These are phyloP conservation scores for Lachancea thermotolerans DNA, from an alignment of 805 yeast species.

Conservation along the genomic window DNA sequence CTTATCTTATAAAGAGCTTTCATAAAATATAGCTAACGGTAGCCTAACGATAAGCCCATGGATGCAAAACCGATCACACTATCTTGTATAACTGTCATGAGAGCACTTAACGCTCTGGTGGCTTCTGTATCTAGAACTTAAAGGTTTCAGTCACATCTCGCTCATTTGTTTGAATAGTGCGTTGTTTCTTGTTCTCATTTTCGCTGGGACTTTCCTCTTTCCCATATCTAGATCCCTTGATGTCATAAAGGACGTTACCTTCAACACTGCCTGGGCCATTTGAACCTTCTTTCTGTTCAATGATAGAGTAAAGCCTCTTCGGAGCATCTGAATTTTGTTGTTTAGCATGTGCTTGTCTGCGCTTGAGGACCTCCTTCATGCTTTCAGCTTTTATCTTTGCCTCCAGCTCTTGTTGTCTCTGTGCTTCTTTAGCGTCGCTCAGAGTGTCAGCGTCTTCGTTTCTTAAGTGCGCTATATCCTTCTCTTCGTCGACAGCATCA, in stretches of 20 bases:
- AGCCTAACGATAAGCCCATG: too few relatives aligned
- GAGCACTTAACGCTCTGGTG: too few relatives aligned
- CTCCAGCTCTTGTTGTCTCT: not conserved
- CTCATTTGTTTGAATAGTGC: not conserved
- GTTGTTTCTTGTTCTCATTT: not conserved
- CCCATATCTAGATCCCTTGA: not conserved
- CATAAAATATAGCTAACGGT: too few relatives aligned
- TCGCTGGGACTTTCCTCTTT: not conserved
- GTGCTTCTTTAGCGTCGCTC: not conserved
- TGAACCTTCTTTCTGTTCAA: not conserved
- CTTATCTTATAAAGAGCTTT: too few relatives aligned
- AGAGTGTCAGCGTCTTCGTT: not conserved
- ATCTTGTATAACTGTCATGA: too few relatives aligned
- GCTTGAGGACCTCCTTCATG: conserved; percentile 2
- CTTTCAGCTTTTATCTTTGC: conserved; percentile 1
- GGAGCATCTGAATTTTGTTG: not conserved
- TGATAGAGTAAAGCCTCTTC: conserved; percentile 3
- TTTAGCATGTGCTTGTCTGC: not conserved
- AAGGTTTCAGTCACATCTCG: not conserved
- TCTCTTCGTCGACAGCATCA: not conserved
- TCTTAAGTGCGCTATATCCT: not conserved
- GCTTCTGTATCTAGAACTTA: too few relatives aligned
- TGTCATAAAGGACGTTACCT: not conserved
- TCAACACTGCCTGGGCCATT: not conserved
- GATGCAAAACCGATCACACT: too few relatives aligned